Evolutionary conservation across 345 rosid genomes (phyloP), one percentile per base, ranked within the genome.

Genomic region (Dipteronia sinensis): DNA sequence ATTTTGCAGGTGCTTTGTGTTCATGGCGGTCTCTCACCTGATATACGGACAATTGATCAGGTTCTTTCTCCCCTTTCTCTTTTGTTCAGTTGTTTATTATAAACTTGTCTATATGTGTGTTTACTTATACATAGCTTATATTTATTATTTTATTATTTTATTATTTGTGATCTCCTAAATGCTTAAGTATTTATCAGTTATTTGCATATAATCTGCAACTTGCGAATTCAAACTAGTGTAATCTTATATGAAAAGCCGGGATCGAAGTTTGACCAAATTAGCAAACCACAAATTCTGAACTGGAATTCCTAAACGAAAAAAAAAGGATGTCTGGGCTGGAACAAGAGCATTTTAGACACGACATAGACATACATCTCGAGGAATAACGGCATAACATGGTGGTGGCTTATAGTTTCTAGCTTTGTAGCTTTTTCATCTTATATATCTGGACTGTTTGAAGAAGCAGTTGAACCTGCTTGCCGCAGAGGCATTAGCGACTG

Each of bases 21-120:
- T 82, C 99, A 97, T 67, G 99, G 99, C 77, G 99, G 99, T 77
- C 99, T 97, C 76, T 97, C 99, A 78, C 99, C 99, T 42, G 99
- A 97, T 65, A 83, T 97, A 63, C 93, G 99, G 67, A 93, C 99
- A 74, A 84, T 94, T 67, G 99, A 97, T 89, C 99, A 97, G 97
- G 99, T 96, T 62, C 68, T 66, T 72, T 73, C 76, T 59, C 29
- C 51, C 23, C 17, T 59, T 61, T 34, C 47, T 7, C 22, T 65
- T 68, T 20, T 59, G 17, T 29, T 61, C 27, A 23, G 62, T 2
- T 74, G 13, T 59, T 65, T 69, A 25, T 75, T 61, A 61, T 22
- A 2, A 40, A 2, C 23, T 42, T 40, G 2, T 27, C 6, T 22
- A 12, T 40, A 22, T 20, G 22, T 8, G 53, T 71, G 27, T 72